These are phyloP conservation scores for Aristolochia contorta DNA, from an alignment of 164 flowering plant species.

Conservation along the genomic window DNA sequence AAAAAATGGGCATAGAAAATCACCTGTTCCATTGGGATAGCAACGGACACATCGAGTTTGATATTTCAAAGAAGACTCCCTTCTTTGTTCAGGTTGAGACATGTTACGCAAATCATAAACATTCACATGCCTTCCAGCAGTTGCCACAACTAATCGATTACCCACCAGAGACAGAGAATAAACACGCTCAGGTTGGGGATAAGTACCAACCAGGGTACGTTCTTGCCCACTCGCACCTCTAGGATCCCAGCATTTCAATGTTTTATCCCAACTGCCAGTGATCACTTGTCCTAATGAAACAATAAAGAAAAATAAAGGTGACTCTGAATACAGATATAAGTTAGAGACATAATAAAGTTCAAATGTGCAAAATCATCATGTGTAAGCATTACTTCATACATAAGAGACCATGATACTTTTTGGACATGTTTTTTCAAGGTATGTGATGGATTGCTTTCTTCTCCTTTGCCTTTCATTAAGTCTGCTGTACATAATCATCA, in stretches of 20 bases:
- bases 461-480: too few species aligned
- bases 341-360: not conserved
- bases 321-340: not conserved
- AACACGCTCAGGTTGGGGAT: conserved; percentile 93
- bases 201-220: conserved; percentile 82
- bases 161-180: conserved; percentile 94
- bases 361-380: too few species aligned
- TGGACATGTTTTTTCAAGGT: too few species aligned
- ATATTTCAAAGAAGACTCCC: conserved; percentile 95
- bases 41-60: conserved; percentile 98
- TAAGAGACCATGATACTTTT: too few species aligned
- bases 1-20: not conserved
- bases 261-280: conserved; percentile 98
- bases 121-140: conserved; percentile 98
- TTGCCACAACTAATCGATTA: conserved; percentile 88
- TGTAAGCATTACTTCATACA: too few species aligned
- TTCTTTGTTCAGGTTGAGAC: conserved; percentile 97
- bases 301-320: not conserved
- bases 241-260: conserved; percentile 98
- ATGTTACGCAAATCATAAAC: conserved; percentile 93
- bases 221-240: conserved; percentile 97
- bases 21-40: conserved; percentile 99
- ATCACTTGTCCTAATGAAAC: conserved; percentile 72
- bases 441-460: too few species aligned
- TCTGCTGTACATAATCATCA: too few species aligned